Conservation (phyloP, 176 grass and related monocot species). For the Poa annua region DNA sequence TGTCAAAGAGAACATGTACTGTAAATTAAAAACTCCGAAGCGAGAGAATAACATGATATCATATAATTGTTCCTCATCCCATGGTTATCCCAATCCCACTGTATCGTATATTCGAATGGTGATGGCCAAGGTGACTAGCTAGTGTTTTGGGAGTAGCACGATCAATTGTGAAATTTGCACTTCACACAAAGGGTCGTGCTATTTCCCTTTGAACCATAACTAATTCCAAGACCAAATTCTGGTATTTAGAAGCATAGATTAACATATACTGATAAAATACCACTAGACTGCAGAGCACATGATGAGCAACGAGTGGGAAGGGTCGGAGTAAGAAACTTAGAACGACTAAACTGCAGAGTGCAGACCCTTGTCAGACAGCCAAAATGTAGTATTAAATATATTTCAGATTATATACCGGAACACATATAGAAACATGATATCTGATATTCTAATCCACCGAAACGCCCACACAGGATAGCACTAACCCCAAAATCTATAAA, state of each 20-base stretch:
- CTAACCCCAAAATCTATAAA: neutral
- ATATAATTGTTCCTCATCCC: neutral
- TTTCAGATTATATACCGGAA: no score
- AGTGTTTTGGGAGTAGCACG: neutral
- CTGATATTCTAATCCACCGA: no score
- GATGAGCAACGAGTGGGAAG: neutral
- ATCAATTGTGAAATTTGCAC: neutral
- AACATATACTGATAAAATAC: neutral
- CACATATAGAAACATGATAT: no score
- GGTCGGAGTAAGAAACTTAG: neutral
- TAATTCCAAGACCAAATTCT: neutral
- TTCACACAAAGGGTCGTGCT: neutral
- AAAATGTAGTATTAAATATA: no score
- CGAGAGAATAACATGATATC: neutral
- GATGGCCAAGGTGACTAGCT: neutral
- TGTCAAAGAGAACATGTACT: conserved; percentile 3
- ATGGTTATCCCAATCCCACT: neutral
- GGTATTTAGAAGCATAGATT: neutral
- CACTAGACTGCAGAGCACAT: conserved; percentile 28
- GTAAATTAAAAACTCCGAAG: neutral
- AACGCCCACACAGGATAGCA: neutral
- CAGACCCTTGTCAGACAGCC: no score
- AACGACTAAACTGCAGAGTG: neutral
- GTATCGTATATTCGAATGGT: neutral
- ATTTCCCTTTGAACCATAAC: neutral